Base-by-base conservation (phyloP, 2,329 filamentous ascomycete genomes). In the Epichloe amarillans region DNA sequence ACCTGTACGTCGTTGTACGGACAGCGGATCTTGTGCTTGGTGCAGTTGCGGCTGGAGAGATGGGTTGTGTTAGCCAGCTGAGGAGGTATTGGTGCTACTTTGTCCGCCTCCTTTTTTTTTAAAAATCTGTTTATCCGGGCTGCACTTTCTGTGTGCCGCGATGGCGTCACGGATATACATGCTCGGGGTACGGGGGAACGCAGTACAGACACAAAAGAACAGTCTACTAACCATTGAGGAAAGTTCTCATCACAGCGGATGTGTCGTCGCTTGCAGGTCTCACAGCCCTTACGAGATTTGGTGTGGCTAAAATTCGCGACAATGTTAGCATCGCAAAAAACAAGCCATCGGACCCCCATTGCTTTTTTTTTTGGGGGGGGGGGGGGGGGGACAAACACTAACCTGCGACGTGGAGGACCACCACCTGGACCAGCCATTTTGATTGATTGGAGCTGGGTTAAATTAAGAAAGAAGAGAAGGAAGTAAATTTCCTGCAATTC, bases 231-330 rank as follows among this genome's bases (percentile, higher is more conserved):
- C 89, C 91, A 98, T 79, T 98, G 93, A 48, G 93, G 93, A 63
- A 95, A 96, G 59, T 82, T 95, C 69, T 98, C 93, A 65, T 98
- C 93, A 71, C 93, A 98, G 62, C 93, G 82, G 66, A 98, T 98
- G 70, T 98, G 93, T 66, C 93, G 83, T 66, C 86, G 84, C 72
- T 98, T 98, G 79, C 93, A 98, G 55, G 89, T 95, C 63, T 94
- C 91, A 77, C 93, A 98, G 56, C 93, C 93, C 73, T 96, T 97
- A 65, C 93, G 84, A 62, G 91, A 97, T 75, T 98, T 98, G 66
- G 93, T 98, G 74, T 98, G 93, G 74, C 91, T 95, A 66, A 21
- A 23, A 14, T 53, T 43, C 10, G 1, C 21, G 1, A 23, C 19
- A 19, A 35, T 36, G 52, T 60, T 54, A 58, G 52, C 45, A 52